These are phyloP conservation scores for Ophiocordyceps australis DNA, from an alignment of 2,329 filamentous ascomycete species.

Conservation along the genomic window DNA sequence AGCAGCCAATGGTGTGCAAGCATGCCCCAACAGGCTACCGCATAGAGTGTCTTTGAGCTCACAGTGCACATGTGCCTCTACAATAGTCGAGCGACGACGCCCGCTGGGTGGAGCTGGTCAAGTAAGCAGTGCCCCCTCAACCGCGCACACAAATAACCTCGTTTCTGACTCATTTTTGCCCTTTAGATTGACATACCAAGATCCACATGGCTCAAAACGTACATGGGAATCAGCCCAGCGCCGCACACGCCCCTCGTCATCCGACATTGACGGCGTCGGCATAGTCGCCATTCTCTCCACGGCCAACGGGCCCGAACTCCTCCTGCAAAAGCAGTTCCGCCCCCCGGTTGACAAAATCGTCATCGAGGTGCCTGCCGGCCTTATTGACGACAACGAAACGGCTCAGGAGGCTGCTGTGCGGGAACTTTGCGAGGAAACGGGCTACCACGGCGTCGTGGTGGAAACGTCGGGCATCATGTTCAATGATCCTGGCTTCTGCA, in stretches of 20 bases:
- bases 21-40: background rate
- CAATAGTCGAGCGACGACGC: constrained; percentile 30
- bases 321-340: constrained; percentile 50
- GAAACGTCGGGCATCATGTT: constrained; percentile 49
- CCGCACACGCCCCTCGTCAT: constrained; percentile 41
- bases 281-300: constrained; percentile 51
- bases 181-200: constrained; percentile 42
- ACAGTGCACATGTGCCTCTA: background rate
- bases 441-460: constrained; percentile 36
- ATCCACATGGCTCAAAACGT: constrained; percentile 37
- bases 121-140: constrained; percentile 17
- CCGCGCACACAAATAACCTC: background rate
- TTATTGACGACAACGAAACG: constrained; percentile 44
- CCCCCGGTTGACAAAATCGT: constrained; percentile 39
- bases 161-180: too few species aligned
- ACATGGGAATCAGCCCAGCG: constrained; percentile 60
- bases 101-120: constrained; percentile 39
- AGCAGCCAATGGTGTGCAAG: constrained; percentile 22
- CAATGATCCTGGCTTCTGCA: constrained; percentile 48
- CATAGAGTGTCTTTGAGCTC: too few species aligned
- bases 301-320: constrained; percentile 30
- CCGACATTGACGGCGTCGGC: constrained; percentile 53
- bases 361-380: constrained; percentile 47
- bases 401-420: constrained; percentile 42
- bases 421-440: constrained; percentile 49